phyloP scores from a whole-genome alignment of 139 green algal genomes.

The Chlorella sorokiniana region DNA sequence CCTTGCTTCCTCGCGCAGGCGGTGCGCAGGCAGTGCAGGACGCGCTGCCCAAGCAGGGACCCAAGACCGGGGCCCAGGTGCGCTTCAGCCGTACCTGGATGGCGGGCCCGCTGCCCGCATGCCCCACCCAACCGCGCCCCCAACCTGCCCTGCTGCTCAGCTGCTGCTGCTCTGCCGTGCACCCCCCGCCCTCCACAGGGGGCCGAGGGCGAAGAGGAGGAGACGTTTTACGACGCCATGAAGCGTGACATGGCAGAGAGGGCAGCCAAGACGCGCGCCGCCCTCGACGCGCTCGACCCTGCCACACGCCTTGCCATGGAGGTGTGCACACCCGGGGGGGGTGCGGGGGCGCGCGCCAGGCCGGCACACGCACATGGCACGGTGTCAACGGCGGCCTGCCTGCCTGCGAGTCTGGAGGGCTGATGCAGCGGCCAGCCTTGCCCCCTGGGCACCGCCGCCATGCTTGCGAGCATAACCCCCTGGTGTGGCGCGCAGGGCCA shows the following conservation, averaged over 20 bases:
- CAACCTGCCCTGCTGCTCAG: neutral
- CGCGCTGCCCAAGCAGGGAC: neutral
- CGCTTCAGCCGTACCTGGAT: no score
- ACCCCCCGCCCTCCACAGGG: constrained; percentile 3
- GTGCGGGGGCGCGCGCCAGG: no score
- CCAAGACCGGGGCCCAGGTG: constrained; percentile 37
- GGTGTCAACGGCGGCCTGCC: neutral
- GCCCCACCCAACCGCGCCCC: neutral
- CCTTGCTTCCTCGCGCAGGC: constrained; percentile 14
- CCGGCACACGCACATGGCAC: no score
- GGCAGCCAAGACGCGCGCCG: constrained; percentile 56
- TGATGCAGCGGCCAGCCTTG: neutral
- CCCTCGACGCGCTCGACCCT: constrained; percentile 80
- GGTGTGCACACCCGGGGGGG: constrained; percentile 28
- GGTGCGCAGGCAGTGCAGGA: constrained; percentile 46
- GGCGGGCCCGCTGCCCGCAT: neutral
- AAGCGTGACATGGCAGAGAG: constrained; percentile 86
- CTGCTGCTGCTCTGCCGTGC: neutral
- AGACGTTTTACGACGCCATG: constrained; percentile 89
- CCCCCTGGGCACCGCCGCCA: neutral
- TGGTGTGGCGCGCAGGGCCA: constrained; percentile 27
- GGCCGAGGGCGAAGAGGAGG: constrained; percentile 43
- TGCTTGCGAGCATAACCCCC: neutral
- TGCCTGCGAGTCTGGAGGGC: neutral
- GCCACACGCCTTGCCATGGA: constrained; percentile 80